Evolutionary conservation across 768 basidiomycete species (phyloP).

Genomic region (Mycena filopes): DNA sequence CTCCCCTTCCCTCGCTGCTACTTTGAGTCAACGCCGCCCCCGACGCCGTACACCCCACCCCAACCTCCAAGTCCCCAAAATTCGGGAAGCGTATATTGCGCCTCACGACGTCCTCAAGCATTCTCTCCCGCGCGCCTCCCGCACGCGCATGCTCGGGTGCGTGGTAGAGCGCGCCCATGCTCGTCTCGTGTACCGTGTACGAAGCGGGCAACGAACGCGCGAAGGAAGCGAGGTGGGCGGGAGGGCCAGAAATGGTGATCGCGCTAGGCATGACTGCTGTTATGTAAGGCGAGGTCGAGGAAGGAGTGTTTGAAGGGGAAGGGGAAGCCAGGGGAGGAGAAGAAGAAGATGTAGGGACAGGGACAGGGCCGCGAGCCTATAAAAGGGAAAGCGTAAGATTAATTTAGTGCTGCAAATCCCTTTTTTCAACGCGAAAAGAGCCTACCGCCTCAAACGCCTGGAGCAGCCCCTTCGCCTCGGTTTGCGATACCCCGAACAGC

Average conservation of each 20-base stretch:
- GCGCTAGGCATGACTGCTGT: slow-evolving; percentile 61
- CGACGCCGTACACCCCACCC: too few species aligned
- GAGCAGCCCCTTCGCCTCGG: slow-evolving; percentile 35
- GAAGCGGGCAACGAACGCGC: slow-evolving; percentile 45
- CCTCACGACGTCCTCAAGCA: slow-evolving; percentile 55
- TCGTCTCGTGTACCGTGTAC: slow-evolving; percentile 53
- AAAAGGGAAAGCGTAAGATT: slow-evolving; percentile 3
- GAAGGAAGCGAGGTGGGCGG: slow-evolving; percentile 59
- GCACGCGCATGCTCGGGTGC: slow-evolving; percentile 46
- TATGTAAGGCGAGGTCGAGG: slow-evolving; percentile 49
- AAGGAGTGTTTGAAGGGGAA: too few species aligned
- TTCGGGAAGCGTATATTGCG: slow-evolving; percentile 63
- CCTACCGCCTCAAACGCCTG: slow-evolving; percentile 1
- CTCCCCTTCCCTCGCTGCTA: too few species aligned
- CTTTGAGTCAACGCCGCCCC: too few species aligned
- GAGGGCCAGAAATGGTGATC: slow-evolving; percentile 69
- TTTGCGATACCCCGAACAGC: slow-evolving; percentile 44
- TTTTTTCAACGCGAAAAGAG: not conserved
- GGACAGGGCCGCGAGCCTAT: not conserved
- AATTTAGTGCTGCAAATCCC: not conserved
- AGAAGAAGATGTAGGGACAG: too few species aligned
- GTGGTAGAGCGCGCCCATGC: slow-evolving; percentile 66
- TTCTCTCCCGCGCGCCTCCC: slow-evolving; percentile 45
- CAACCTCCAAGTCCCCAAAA: slow-evolving; percentile 56
- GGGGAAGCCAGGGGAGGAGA: too few species aligned